Percentiles rank a stretch among this genome's conserved stretches.
These are phyloP conservation scores for Schizopora paradoxa DNA, from an alignment of 1,284 basidiomycete genomes.

Conservation along the genomic window DNA sequence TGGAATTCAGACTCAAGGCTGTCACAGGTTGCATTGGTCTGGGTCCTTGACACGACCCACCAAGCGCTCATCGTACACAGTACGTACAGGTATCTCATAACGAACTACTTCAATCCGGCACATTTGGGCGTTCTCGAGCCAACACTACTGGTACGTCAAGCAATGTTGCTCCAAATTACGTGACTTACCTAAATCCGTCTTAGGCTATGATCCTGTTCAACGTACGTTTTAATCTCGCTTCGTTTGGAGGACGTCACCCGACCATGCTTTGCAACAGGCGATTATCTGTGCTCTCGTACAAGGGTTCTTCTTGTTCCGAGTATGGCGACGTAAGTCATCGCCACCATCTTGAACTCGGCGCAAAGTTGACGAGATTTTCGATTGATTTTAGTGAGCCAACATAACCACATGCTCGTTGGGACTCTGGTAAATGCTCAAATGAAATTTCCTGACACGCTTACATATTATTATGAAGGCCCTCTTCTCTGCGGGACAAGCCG, in stretches of 20 bases:
- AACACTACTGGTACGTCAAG: constrained; percentile 1
- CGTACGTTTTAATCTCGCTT: background rate
- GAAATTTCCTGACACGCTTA: too few species aligned
- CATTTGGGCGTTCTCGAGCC: background rate
- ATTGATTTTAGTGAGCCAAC: constrained; percentile 13
- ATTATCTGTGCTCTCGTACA: constrained; percentile 9
- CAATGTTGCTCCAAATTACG: background rate
- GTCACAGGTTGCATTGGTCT: constrained; percentile 6
- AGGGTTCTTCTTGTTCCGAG: constrained; percentile 5
- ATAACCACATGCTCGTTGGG: constrained; percentile 3
- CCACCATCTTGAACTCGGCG: background rate
- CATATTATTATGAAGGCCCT: too few species aligned
- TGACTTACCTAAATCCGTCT: background rate
- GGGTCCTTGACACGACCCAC: constrained; percentile 14
- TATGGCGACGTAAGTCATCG: constrained; percentile 6
- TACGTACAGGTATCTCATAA: constrained; percentile 11
- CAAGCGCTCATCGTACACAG: constrained; percentile 8
- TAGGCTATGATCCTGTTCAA: background rate
- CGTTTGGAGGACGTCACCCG: background rate
- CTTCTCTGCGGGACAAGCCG: constrained; percentile 5
- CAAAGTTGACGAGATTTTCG: background rate
- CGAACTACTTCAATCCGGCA: constrained; percentile 2
- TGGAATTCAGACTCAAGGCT: background rate
- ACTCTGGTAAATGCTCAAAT: background rate
- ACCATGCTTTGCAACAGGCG: background rate